Evolutionary conservation across 2,329 filamentous ascomycete genomes (phyloP).

Genomic region (Monilinia aucupariae): DNA sequence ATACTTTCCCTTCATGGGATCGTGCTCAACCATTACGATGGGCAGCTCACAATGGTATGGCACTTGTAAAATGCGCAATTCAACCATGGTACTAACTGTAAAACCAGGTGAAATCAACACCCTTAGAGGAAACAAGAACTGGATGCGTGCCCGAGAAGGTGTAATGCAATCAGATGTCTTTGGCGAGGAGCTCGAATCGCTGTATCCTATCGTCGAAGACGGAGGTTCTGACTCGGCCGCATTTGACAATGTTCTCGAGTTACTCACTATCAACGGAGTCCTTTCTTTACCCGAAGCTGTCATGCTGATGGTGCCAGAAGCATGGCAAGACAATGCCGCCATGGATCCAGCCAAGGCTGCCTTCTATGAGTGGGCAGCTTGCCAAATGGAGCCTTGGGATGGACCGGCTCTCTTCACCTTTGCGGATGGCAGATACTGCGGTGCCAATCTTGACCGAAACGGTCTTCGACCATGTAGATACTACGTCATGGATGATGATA

Average conservation of each 20-base stretch:
- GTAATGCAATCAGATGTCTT: conserved; percentile 91
- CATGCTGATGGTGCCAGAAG: conserved; percentile 98
- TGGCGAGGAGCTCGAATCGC: conserved; percentile 79
- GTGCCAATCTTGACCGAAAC: conserved; percentile 93
- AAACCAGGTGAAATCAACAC: conserved; percentile 81
- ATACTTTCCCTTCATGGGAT: conserved; percentile 98
- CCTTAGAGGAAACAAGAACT: conserved; percentile 96
- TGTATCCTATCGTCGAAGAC: conserved; percentile 94
- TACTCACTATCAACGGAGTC: conserved; percentile 92
- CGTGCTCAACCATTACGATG: conserved; percentile 92
- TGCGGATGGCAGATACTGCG: conserved; percentile 91
- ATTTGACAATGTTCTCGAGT: conserved; percentile 93
- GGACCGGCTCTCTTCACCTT: conserved; percentile 96
- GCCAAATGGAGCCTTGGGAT: conserved; percentile 99
- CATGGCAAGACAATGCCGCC: conserved; percentile 87
- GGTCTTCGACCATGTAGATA: conserved; percentile 92
- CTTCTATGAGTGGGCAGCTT: conserved; percentile 98
- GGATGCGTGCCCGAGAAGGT: conserved; percentile 96
- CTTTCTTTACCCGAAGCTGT: conserved; percentile 91
- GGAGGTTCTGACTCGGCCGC: conserved; percentile 95
- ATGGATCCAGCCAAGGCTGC: conserved; percentile 96
- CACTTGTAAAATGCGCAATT: conserved; percentile 25
- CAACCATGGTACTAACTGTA: conserved; percentile 31
- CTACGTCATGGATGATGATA: conserved; percentile 94
- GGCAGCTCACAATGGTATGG: conserved; percentile 87